Percentiles rank a stretch among this genome's conserved stretches.
phyloP scores from a whole-genome alignment of 75 land plant species.

The Cupressus sempervirens region DNA sequence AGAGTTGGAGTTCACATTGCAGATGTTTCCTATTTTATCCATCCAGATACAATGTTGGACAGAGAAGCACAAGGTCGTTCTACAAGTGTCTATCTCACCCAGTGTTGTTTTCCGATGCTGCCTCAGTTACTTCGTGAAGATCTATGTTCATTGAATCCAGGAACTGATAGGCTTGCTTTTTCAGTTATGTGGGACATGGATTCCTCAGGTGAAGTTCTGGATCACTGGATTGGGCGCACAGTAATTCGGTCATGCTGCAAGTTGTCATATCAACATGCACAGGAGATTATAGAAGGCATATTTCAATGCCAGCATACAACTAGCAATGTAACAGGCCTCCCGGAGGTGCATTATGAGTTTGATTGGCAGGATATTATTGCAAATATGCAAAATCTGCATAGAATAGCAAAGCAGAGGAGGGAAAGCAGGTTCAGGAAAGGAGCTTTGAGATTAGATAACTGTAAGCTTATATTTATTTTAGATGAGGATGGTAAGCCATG shows the following conservation, averaged over 20 bases:
- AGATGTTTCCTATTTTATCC: constrained; percentile 87
- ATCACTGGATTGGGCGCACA: constrained; percentile 87
- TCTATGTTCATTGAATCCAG: constrained; percentile 74
- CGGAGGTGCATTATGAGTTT: constrained; percentile 53
- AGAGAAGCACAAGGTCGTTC: constrained; percentile 76
- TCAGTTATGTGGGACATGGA: constrained; percentile 82
- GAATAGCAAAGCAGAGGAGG: constrained; percentile 56
- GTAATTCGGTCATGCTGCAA: constrained; percentile 79
- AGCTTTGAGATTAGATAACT: constrained; percentile 62
- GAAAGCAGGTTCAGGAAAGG: constrained; percentile 66
- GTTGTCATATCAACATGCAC: constrained; percentile 80
- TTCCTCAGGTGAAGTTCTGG: constrained; percentile 47
- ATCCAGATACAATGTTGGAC: constrained; percentile 67
- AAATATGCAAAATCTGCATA: constrained; percentile 58
- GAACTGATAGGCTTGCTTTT: constrained; percentile 82
- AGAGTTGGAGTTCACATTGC: constrained; percentile 94
- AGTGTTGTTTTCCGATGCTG: constrained; percentile 71
- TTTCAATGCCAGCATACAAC: constrained; percentile 13
- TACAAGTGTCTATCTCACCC: constrained; percentile 78
- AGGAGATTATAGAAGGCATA: constrained; percentile 70
- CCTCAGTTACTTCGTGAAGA: constrained; percentile 79
- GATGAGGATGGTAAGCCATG: constrained; percentile 80
- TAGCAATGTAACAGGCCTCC: constrained; percentile 17
- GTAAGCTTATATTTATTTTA: constrained; percentile 55
- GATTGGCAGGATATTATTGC: constrained; percentile 58